Conservation (phyloP, 495 filamentous ascomycete genomes). For the Penicillium arizonense region DNA sequence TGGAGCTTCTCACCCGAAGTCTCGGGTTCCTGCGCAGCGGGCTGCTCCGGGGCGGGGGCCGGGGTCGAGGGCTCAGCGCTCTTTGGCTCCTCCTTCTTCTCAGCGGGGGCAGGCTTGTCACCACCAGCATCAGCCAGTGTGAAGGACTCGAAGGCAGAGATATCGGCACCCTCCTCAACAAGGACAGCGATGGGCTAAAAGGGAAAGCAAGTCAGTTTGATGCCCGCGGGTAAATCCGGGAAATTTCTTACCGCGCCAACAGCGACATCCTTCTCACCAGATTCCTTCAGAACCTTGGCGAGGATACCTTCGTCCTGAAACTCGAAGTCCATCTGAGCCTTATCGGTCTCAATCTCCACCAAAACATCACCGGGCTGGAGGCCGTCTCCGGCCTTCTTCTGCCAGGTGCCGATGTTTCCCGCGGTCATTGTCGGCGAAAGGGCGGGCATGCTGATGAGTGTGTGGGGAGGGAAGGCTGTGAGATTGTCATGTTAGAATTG, state of each 20-base stretch:
- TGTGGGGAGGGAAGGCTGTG: slow-evolving; percentile 85
- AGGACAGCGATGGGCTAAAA: slow-evolving; percentile 89
- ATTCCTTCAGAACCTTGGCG: slow-evolving; percentile 91
- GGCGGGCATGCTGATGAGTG: slow-evolving; percentile 95
- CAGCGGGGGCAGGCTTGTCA: slow-evolving; percentile 60
- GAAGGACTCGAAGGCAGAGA: slow-evolving; percentile 85
- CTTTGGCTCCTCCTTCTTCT: slow-evolving; percentile 64
- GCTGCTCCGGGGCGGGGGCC: slow-evolving; percentile 53
- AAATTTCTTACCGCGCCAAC: slow-evolving; percentile 81
- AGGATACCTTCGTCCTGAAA: slow-evolving; percentile 98
- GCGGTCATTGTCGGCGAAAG: slow-evolving; percentile 96
- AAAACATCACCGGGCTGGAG: slow-evolving; percentile 94
- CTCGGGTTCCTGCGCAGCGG: slow-evolving; percentile 66
- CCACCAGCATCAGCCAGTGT: slow-evolving; percentile 87
- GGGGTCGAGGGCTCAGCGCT: slow-evolving; percentile 59
- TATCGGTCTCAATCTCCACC: slow-evolving; percentile 99
- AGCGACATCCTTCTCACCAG: slow-evolving; percentile 90
- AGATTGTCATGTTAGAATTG: slow-evolving; percentile 22
- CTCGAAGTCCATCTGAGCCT: slow-evolving; percentile 99
- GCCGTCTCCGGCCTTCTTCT: slow-evolving; percentile 90
- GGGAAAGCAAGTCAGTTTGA: slow-evolving; percentile 1
- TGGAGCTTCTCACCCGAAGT: slow-evolving; percentile 75
- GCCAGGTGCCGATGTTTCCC: slow-evolving; percentile 96
- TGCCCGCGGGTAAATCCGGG: slow-evolving; percentile 24
- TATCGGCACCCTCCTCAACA: slow-evolving; percentile 85